A percentile compares a stretch with the other conserved stretches of the same genome.
These are phyloP conservation scores for Simplicillium aogashimaense DNA, from an alignment of 2,329 filamentous ascomycete genomes.

Conservation along the genomic window DNA sequence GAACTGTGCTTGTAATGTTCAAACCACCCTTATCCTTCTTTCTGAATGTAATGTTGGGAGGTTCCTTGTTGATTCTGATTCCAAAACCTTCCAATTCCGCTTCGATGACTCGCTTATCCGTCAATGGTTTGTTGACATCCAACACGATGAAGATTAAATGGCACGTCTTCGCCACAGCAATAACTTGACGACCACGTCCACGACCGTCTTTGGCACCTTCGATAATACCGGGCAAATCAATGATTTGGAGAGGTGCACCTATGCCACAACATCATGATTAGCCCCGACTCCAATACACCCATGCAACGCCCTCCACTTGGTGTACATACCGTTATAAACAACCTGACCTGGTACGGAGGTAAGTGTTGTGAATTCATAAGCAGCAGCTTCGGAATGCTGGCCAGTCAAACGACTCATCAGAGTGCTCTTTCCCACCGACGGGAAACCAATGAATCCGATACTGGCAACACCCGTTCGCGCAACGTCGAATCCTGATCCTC, in stretches of 20 bases:
- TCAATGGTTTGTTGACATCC: constrained; percentile 96
- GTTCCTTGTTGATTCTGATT: constrained; percentile 93
- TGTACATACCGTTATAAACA: constrained; percentile 65
- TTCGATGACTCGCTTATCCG: constrained; percentile 94
- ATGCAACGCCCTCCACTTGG: too few relatives aligned
- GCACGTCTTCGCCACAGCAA: constrained; percentile 97
- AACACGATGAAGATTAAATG: constrained; percentile 98
- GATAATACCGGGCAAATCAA: constrained; percentile 97
- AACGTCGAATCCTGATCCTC: constrained; percentile 88
- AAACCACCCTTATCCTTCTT: constrained; percentile 99
- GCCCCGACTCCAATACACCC: background rate
- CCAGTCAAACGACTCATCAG: constrained; percentile 91
- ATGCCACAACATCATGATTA: background rate
- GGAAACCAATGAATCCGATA: constrained; percentile 96
- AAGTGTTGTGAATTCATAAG: constrained; percentile 97
- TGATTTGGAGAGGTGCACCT: constrained; percentile 92
- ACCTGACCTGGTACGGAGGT: constrained; percentile 97
- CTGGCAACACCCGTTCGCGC: constrained; percentile 95
- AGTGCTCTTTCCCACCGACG: constrained; percentile 96
- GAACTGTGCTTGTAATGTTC: constrained; percentile 90
- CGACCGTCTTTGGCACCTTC: constrained; percentile 97
- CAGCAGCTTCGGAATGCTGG: constrained; percentile 92
- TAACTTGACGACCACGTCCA: constrained; percentile 94
- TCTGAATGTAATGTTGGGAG: constrained; percentile 97
- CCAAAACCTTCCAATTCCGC: constrained; percentile 93